These are phyloP conservation scores for Polyporus tsugae DNA, from an alignment of 1,284 basidiomycete genomes.

Conservation along the genomic window DNA sequence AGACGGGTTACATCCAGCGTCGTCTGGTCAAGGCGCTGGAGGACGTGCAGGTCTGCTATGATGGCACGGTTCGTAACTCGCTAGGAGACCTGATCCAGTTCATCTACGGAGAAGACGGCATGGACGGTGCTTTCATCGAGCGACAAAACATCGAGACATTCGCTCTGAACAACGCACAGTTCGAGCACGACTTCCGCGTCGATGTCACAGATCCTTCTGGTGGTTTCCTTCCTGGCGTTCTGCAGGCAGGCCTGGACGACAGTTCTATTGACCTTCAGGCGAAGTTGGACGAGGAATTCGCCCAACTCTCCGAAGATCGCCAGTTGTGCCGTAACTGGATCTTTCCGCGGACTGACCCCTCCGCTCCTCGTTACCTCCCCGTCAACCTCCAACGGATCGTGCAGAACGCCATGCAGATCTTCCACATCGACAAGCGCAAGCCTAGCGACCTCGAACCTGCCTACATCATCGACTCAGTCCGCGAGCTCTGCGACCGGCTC, in stretches of 20 bases:
- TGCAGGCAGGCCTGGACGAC: constrained; percentile 96
- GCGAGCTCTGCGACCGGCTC: constrained; percentile 75
- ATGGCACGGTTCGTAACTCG: constrained; percentile 98
- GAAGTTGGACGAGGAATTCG: constrained; percentile 90
- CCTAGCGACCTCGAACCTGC: constrained; percentile 92
- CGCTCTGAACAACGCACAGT: constrained; percentile 83
- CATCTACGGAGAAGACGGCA: constrained; percentile 97
- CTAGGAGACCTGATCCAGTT: constrained; percentile 96
- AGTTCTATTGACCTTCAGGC: constrained; percentile 90
- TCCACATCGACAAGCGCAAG: constrained; percentile 95
- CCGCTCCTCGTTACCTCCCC: constrained; percentile 82
- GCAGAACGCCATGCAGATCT: constrained; percentile 96
- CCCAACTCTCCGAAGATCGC: constrained; percentile 82
- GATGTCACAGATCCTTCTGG: constrained; percentile 87
- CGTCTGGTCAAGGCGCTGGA: constrained; percentile 98
- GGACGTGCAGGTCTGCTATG: constrained; percentile 97
- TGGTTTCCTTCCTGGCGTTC: constrained; percentile 81
- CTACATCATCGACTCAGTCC: constrained; percentile 86
- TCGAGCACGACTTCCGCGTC: constrained; percentile 91
- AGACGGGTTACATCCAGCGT: constrained; percentile 99
- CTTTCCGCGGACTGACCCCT: constrained; percentile 83
- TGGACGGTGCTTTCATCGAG: constrained; percentile 99
- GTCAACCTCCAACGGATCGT: constrained; percentile 96
- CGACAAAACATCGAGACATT: constrained; percentile 93
- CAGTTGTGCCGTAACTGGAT: constrained; percentile 82